Base-by-base conservation (phyloP, 768 basidiomycete species). In the Rhizopogon vesiculosus region DNA sequence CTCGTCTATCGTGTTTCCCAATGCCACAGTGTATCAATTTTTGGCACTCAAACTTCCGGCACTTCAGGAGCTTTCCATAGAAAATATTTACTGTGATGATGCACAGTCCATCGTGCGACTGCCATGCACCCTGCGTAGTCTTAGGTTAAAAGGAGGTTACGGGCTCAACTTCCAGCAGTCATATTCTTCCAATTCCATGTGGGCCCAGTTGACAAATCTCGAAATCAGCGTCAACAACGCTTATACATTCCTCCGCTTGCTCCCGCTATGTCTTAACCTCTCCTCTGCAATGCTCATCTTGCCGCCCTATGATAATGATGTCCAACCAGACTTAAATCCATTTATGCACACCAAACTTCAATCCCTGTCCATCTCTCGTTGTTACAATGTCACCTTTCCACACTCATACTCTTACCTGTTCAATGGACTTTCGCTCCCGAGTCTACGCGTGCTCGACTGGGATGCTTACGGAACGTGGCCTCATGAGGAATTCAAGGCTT, bases 171-270 rank as follows among this genome's bases (percentile, higher is more conserved):
- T 33, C 31, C 10, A 33, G 0, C 31, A 33, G 8, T 3, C 55
- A 63, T 42, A 49, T 61, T 48, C 64, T 59, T 4, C 54, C 58
- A 40, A 40, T 40, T 9, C 31, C 9, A 15, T 16, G 1, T 64
- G 63, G 63, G 45, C 56, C 40, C 25, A 66, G 29, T 64, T 64
- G 18, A 63, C 64, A 2, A 53, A 49, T 2, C 29, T 64, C n/a
- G 42, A 45, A 7, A 42, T 64, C n/a, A 49, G 51, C 44, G 6
- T 40, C 6, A 5, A 7, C 15, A 41, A 53, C 25, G 38, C 42
- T 2, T 28, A 43, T 12, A 15, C 52, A 16, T 28, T 61, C 43
- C 29, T 64, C 2, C 44, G 33, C 2, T 56, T 65, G 19, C 62
- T 65, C 35, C 40, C 48, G 7, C 56, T 61, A 44, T 64, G 65